Base-by-base conservation (phyloP, 2,329 filamentous ascomycete species). In the Reticulascus tulasneorum region DNA sequence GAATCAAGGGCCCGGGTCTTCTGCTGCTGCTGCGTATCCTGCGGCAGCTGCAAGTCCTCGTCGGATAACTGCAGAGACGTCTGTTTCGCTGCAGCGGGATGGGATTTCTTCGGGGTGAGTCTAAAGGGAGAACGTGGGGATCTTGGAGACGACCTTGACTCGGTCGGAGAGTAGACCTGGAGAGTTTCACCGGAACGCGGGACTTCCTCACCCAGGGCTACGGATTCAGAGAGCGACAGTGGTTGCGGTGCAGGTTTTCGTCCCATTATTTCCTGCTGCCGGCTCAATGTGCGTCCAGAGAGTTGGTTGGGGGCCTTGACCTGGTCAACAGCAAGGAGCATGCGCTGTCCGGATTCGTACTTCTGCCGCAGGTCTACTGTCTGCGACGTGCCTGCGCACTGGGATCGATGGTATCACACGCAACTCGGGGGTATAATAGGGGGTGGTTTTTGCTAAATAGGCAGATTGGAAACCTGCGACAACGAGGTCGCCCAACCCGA, bases 231-330 rank as follows among this genome's bases (percentile, higher is more conserved):
- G 59, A 78, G 64, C 55, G 67, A 60, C 61, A 78, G 67, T 60
- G 75, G 73, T 64, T 77, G 69, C 48, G 73, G 75, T 60, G 67
- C 71, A 53, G 69, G 62, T 61, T 76, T 79, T 58, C 74, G 75
- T 62, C 67, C 73, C 74, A 78, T 78, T 29, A 40, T 29, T 24
- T 40, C 27, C 40, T 33, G 35, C 40, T 27, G 23, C 23, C 24
- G 20, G 38, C 24, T 18, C 21, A 35, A 29, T 29, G 29, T 23
- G 29, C 33, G 29, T 18, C 37, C 33, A 29, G 33, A 20, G 29
- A 33, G 35, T 13, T 13, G 23, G 37, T 33, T 38, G 38, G 38
- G 47, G 46, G 43, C 40, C 46, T 51, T 50, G 47, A 37, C 53
- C 52, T 54, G 25, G 31, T 31, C 37, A 42, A 35, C 17, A 26